Conservation (phyloP, 2,329 filamentous ascomycete genomes). For the Hymenoscyphus fraxineus region DNA sequence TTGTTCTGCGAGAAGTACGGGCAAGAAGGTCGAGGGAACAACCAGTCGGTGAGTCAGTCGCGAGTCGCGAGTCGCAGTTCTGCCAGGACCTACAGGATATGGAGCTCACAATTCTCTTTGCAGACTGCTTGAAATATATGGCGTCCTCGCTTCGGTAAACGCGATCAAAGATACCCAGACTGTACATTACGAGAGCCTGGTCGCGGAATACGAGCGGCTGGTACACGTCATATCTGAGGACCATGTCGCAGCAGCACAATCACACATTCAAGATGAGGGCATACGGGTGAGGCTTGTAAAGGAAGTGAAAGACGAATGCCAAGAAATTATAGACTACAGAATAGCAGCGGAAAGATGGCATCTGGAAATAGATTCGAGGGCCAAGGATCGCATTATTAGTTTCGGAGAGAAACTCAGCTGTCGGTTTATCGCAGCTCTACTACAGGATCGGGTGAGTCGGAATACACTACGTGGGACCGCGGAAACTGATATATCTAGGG, state of each 20-base stretch:
- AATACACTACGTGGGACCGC: neutral
- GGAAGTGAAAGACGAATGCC: slow-evolving; percentile 75
- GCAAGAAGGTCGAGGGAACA: slow-evolving; percentile 90
- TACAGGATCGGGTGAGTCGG: slow-evolving; percentile 63
- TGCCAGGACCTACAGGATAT: slow-evolving; percentile 5
- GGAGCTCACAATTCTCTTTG: slow-evolving; percentile 16
- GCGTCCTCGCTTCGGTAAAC: slow-evolving; percentile 52
- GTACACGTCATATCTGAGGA: slow-evolving; percentile 80
- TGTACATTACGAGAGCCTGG: slow-evolving; percentile 47
- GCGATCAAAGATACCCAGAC: slow-evolving; percentile 50
- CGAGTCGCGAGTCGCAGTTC: slow-evolving; percentile 3
- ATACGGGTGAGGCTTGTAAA: slow-evolving; percentile 57
- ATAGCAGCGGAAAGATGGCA: slow-evolving; percentile 62
- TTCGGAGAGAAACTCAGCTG: slow-evolving; percentile 96
- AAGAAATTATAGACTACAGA: slow-evolving; percentile 72
- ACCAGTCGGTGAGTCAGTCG: slow-evolving; percentile 72
- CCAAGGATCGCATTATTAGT: slow-evolving; percentile 85
- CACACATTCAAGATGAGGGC: slow-evolving; percentile 54
- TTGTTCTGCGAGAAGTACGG: slow-evolving; percentile 91
- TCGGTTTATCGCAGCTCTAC: slow-evolving; percentile 78
- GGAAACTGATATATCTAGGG: slow-evolving; percentile 43
- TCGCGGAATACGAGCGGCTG: slow-evolving; percentile 65
- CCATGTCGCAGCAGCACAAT: slow-evolving; percentile 69
- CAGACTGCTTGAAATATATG: slow-evolving; percentile 55
- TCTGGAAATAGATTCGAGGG: slow-evolving; percentile 71